Conservation (phyloP, 2,329 filamentous ascomycete species). For the Endoconidiophora polonica region DNA sequence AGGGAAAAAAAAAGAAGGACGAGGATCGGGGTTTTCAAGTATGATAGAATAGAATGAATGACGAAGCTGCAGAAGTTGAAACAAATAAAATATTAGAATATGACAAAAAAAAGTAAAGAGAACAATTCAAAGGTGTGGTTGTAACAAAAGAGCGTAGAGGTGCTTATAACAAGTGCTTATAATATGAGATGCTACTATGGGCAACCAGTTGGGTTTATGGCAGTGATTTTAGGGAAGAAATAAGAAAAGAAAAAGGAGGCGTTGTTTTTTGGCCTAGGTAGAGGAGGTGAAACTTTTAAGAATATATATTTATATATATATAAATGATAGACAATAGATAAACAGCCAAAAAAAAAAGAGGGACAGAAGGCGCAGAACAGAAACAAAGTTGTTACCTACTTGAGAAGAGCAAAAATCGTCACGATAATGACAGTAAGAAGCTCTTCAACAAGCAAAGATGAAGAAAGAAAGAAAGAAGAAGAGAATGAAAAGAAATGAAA, state of each 20-base stretch:
- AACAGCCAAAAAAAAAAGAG: neutral
- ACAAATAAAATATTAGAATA: neutral
- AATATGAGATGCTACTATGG: no score
- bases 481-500: constrained; percentile 5
- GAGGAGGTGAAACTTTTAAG: neutral
- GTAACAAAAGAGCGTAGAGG: no score
- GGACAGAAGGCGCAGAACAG: neutral
- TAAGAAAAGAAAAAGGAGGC: constrained; percentile 4
- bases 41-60: neutral
- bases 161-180: no score
- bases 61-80: neutral
- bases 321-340: neutral
- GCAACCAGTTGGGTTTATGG: neutral
- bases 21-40: neutral
- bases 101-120: neutral
- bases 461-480: constrained; percentile 3
- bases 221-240: neutral
- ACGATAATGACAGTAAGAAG: neutral
- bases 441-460: neutral
- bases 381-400: neutral
- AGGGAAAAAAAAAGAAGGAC: neutral
- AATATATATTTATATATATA: neutral
- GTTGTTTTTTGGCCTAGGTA: neutral
- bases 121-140: neutral
- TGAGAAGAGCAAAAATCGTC: neutral